Percentiles rank a stretch among this genome's conserved stretches.
Conservation (phyloP, 2,329 filamentous ascomycete species). For the Parastagonospora nodorum region DNA sequence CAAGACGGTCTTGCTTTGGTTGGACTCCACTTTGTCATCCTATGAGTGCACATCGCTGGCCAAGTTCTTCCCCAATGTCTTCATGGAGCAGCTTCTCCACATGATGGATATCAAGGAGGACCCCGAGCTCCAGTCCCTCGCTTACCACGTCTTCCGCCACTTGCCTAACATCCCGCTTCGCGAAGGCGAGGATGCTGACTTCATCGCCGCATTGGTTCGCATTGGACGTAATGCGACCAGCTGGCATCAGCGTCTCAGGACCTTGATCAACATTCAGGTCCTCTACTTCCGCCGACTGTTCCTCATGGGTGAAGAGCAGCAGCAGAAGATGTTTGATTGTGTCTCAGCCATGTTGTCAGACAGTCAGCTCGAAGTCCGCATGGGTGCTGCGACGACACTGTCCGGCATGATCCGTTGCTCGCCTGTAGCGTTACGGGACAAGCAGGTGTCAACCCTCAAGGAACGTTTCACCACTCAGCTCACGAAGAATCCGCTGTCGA, state of each 20-base stretch:
- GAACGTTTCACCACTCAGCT: conserved; percentile 78
- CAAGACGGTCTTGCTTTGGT: conserved; percentile 94
- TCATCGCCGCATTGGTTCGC: conserved; percentile 83
- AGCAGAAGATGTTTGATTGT: conserved; percentile 82
- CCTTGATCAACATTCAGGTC: conserved; percentile 97
- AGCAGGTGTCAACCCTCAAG: conserved; percentile 76
- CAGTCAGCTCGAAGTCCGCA: conserved; percentile 88
- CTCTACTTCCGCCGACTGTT: conserved; percentile 97
- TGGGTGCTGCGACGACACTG: conserved; percentile 88
- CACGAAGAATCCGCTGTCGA: conserved; percentile 85
- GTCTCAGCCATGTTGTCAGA: conserved; percentile 97
- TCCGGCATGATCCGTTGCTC: conserved; percentile 99
- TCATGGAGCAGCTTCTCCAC: conserved; percentile 91
- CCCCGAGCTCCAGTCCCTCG: conserved; percentile 88
- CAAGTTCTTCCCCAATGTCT: conserved; percentile 85
- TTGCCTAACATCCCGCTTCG: conserved; percentile 94
- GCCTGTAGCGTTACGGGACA: conserved; percentile 75
- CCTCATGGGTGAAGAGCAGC: conserved; percentile 74
- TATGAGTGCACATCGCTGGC: conserved; percentile 92
- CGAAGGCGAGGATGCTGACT: conserved; percentile 79
- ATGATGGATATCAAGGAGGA: conserved; percentile 99
- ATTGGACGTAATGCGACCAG: conserved; percentile 83
- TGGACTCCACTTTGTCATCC: conserved; percentile 87
- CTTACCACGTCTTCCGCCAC: conserved; percentile 96
- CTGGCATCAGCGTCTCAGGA: conserved; percentile 94